Conservation (phyloP, 805 yeast genomes). For the Candida ponderosae region DNA sequence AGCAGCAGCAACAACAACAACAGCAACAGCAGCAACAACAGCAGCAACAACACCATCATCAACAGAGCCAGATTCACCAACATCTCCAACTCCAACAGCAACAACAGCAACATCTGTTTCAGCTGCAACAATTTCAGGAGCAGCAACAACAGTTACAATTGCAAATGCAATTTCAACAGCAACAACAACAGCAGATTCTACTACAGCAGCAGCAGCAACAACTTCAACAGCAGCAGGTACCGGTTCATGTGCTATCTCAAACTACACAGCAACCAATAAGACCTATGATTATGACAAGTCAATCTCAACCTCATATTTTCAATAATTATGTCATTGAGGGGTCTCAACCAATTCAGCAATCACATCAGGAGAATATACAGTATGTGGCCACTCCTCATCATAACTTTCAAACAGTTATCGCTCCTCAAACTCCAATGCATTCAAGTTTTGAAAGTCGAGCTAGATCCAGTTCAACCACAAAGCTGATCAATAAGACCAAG, state of each 20-base stretch:
- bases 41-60: not conserved
- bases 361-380: too few relatives aligned
- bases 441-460: not conserved
- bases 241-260: not conserved
- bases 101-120: not conserved
- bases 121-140: not conserved
- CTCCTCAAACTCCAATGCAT: constrained; percentile 5
- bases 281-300: not conserved
- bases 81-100: not conserved
- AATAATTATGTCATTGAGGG: too few relatives aligned
- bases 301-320: too few relatives aligned
- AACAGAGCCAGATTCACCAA: not conserved
- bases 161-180: constrained; percentile 4
- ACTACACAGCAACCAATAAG: constrained; percentile 8
- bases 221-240: constrained; percentile 3
- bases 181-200: not conserved
- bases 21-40: not conserved
- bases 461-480: constrained; percentile 16
- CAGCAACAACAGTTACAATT: constrained; percentile 1
- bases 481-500: constrained; percentile 11
- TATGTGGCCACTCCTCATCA: too few relatives aligned
- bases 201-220: constrained; percentile 2
- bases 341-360: too few relatives aligned
- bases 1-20: not conserved
- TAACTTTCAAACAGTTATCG: too few relatives aligned